A percentile compares a stretch with the other conserved stretches of the same genome.
These are phyloP conservation scores for Luffa aegyptiaca DNA, from an alignment of 306 rosid genomes.

Conservation along the genomic window DNA sequence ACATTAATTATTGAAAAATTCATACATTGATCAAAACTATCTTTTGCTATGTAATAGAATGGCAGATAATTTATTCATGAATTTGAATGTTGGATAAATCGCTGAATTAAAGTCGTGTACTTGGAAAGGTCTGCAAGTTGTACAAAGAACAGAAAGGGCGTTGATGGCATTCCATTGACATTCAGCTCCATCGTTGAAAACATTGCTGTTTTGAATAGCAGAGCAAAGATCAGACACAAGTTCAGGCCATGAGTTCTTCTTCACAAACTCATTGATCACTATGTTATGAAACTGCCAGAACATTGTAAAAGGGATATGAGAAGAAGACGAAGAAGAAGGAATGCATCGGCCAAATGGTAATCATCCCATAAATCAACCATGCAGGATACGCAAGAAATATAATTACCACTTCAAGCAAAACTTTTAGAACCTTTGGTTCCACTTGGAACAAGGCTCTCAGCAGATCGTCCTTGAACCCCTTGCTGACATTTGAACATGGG, in stretches of 20 bases:
- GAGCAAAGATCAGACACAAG: conserved; percentile 55
- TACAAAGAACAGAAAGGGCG: conserved; percentile 53
- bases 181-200: conserved; percentile 23
- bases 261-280: conserved; percentile 53
- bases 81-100: not conserved
- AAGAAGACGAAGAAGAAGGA: not conserved
- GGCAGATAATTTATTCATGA: not conserved
- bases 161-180: conserved; percentile 48
- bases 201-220: conserved; percentile 61
- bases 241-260: conserved; percentile 57
- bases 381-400: not conserved
- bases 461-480: conserved; percentile 70
- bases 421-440: conserved; percentile 46
- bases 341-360: not conserved
- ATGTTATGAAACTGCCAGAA: conserved; percentile 50
- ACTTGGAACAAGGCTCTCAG: conserved; percentile 58
- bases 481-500: conserved; percentile 40
- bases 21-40: not conserved
- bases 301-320: not conserved
- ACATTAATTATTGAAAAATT: not conserved
- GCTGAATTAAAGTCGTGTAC: conserved; percentile 18
- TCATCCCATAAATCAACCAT: not conserved
- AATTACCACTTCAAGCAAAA: conserved; percentile 64
- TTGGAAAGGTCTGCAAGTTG: conserved; percentile 83
- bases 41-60: not conserved